A percentile compares a stretch with the other conserved stretches of the same genome.
These are phyloP conservation scores for Alternaria tenuissima DNA, from an alignment of 2,329 filamentous ascomycete species.

Conservation along the genomic window DNA sequence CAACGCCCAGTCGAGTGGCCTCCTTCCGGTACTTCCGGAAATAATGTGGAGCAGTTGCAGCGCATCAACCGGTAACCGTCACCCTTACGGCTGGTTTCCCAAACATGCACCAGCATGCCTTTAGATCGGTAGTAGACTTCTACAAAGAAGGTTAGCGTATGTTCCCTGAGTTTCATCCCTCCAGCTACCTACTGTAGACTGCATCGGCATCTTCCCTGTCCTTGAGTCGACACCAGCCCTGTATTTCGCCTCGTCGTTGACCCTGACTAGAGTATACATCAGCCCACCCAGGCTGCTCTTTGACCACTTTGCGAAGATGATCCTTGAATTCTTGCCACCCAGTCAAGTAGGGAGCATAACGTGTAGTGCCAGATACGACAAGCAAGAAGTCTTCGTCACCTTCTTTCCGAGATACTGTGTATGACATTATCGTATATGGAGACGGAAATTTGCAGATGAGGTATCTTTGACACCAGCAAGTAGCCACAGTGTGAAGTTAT, in stretches of 20 bases:
- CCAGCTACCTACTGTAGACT: constrained; percentile 39
- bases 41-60: constrained; percentile 47
- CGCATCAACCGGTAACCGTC: constrained; percentile 39
- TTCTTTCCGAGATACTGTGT: constrained; percentile 22
- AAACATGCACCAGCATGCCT: constrained; percentile 44
- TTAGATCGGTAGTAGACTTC: constrained; percentile 32
- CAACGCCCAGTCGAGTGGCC: constrained; percentile 41
- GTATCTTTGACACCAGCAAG: neutral
- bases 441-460: neutral
- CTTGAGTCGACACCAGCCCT: constrained; percentile 49
- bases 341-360: constrained; percentile 37
- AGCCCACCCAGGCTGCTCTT: constrained; percentile 49
- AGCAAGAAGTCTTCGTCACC: constrained; percentile 41
- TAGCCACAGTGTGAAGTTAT: neutral
- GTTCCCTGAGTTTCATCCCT: constrained; percentile 3
- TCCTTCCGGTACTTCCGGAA: constrained; percentile 33
- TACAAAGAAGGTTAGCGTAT: constrained; percentile 12
- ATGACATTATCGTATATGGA: constrained; percentile 19
- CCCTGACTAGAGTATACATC: constrained; percentile 41
- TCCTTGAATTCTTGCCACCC: constrained; percentile 53
- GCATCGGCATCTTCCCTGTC: constrained; percentile 45
- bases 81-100: constrained; percentile 40
- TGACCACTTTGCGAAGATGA: constrained; percentile 42
- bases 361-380: constrained; percentile 37
- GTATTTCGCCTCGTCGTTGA: constrained; percentile 39